These are phyloP conservation scores for Sclerotinia trifoliorum DNA, from an alignment of 2,329 filamentous ascomycete genomes.

Conservation along the genomic window DNA sequence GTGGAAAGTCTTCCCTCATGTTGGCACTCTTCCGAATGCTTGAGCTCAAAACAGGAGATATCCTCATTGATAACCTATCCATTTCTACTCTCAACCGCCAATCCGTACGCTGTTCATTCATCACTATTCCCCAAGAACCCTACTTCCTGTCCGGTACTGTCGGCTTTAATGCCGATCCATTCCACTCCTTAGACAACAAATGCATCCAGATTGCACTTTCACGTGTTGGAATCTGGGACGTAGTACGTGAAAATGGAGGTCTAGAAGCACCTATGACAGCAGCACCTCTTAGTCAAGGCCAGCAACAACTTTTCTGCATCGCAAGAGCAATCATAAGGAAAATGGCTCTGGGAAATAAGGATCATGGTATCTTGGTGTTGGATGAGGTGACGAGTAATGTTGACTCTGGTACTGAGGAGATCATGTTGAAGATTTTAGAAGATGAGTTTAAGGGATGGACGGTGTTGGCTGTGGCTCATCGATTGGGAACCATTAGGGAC, in stretches of 20 bases:
- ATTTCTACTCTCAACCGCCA: constrained; percentile 43
- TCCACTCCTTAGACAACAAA: constrained; percentile 40
- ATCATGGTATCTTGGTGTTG: constrained; percentile 43
- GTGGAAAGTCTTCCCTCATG: constrained; percentile 49
- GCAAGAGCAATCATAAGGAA: constrained; percentile 46
- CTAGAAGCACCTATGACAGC: constrained; percentile 35
- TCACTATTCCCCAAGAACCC: constrained; percentile 46
- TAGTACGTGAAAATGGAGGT: constrained; percentile 43
- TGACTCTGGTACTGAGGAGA: constrained; percentile 54
- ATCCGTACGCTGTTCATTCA: constrained; percentile 44
- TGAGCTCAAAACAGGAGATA: constrained; percentile 67
- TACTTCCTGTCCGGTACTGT: constrained; percentile 44
- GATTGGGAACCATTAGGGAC: constrained; percentile 43
- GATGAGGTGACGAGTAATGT: constrained; percentile 51
- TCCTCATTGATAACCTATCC: constrained; percentile 46
- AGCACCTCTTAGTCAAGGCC: constrained; percentile 63
- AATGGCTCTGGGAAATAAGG: constrained; percentile 25
- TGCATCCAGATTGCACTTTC: constrained; percentile 46
- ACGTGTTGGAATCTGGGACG: constrained; percentile 47
- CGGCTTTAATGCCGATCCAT: constrained; percentile 43
- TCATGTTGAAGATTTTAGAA: constrained; percentile 55
- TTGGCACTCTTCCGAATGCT: constrained; percentile 60
- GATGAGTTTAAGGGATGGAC: constrained; percentile 54
- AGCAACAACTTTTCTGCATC: constrained; percentile 50
- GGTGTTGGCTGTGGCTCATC: constrained; percentile 41